phyloP scores from a whole-genome alignment of 169 alveolate species.

The Cryptosporidium baileyi region DNA sequence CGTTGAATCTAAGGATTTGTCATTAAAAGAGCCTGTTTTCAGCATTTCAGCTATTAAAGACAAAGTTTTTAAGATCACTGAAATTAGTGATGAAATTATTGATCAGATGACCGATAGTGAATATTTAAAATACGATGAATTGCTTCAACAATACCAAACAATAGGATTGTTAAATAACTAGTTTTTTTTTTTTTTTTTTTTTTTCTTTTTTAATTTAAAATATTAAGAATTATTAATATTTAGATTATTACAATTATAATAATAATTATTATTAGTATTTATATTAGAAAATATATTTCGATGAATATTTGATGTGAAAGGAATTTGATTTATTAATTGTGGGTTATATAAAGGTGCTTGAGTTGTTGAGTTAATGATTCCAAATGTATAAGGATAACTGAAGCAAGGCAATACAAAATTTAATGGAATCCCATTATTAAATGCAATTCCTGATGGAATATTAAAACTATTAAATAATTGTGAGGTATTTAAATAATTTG shows the following conservation, averaged over 20 bases:
- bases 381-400: neutral
- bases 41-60: slow-evolving; percentile 54
- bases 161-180: slow-evolving; percentile 22
- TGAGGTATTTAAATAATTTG: too few relatives aligned
- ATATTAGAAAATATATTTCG: neutral
- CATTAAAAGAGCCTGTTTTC: too few relatives aligned
- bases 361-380: too few relatives aligned
- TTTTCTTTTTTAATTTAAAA: too few relatives aligned
- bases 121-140: slow-evolving; percentile 42
- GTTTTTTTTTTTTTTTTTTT: neutral
- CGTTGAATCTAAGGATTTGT: too few relatives aligned
- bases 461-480: too few relatives aligned
- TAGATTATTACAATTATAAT: neutral
- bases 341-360: neutral
- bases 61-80: slow-evolving; percentile 27
- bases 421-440: too few relatives aligned
- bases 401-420: too few relatives aligned
- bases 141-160: slow-evolving; percentile 56
- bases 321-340: neutral
- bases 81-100: slow-evolving; percentile 50
- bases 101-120: slow-evolving; percentile 56
- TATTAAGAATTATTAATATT: too few relatives aligned
- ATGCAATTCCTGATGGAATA: too few relatives aligned
- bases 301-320: neutral
- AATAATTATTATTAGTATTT: too few relatives aligned